These are phyloP conservation scores for Prunus yedoensis DNA, from an alignment of 331 rosid species.

Conservation along the genomic window DNA sequence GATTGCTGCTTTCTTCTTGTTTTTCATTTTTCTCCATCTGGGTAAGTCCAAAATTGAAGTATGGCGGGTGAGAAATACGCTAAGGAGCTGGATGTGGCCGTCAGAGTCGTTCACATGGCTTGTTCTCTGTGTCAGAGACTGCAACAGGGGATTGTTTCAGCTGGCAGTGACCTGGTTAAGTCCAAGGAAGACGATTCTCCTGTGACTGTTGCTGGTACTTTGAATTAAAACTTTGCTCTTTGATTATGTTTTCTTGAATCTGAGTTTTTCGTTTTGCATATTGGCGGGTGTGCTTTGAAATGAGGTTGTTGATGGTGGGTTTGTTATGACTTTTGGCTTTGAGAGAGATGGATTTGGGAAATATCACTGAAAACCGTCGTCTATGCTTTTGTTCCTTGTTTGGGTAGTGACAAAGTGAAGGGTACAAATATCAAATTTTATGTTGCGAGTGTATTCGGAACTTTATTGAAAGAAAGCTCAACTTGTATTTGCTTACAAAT, in stretches of 20 bases:
- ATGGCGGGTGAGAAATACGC: constrained; percentile 62
- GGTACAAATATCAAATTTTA: not conserved
- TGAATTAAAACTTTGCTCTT: constrained; percentile 6
- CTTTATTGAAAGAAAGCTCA: not conserved
- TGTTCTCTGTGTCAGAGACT: constrained; percentile 79
- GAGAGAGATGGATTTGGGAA: not conserved
- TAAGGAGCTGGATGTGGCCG: constrained; percentile 79
- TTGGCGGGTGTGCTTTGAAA: constrained; percentile 9
- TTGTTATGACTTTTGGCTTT: not conserved
- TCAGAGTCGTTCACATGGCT: constrained; percentile 79
- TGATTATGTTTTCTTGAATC: constrained; percentile 10
- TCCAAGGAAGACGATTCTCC: constrained; percentile 93
- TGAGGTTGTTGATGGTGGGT: constrained; percentile 8
- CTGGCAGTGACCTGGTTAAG: constrained; percentile 38
- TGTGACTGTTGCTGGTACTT: constrained; percentile 87
- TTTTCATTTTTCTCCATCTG: constrained; percentile 14
- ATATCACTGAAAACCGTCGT: not conserved
- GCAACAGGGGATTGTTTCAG: constrained; percentile 56
- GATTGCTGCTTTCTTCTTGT: not conserved
- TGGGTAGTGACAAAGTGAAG: not conserved
- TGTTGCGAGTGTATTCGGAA: not conserved
- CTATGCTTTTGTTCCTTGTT: not conserved
- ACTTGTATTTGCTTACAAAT: not conserved
- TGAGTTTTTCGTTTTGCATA: not conserved
- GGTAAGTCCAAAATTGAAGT: constrained; percentile 20